These are phyloP conservation scores for Colletotrichum truncatum DNA, from an alignment of 2,329 filamentous ascomycete genomes.

Conservation along the genomic window DNA sequence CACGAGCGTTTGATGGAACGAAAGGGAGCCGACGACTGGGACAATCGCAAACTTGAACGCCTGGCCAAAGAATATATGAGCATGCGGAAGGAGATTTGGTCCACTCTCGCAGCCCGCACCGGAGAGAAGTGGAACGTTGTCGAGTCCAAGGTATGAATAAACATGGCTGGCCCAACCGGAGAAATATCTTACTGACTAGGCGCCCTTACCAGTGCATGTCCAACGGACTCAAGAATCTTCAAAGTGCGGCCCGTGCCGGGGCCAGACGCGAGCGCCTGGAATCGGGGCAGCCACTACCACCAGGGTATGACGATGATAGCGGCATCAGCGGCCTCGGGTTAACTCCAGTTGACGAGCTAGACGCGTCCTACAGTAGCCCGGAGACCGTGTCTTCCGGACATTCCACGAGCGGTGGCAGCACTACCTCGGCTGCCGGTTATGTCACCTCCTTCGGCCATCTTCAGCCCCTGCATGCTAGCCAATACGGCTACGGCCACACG, in stretches of 20 bases:
- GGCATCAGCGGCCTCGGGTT: conserved; percentile 71
- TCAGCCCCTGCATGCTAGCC: conserved; percentile 33
- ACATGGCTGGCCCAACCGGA: not conserved
- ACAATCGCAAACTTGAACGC: conserved; percentile 76
- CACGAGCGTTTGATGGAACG: conserved; percentile 87
- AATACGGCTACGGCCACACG: conserved; percentile 38
- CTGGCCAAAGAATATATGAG: conserved; percentile 83
- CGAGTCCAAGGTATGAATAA: conserved; percentile 64
- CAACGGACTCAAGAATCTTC: conserved; percentile 83
- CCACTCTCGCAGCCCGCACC: conserved; percentile 72
- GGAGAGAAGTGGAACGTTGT: conserved; percentile 86
- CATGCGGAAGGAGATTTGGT: conserved; percentile 85
- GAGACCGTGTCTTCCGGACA: conserved; percentile 57
- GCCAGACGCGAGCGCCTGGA: conserved; percentile 71
- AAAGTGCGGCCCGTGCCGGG: conserved; percentile 72
- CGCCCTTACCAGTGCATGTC: conserved; percentile 74
- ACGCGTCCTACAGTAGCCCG: conserved; percentile 65
- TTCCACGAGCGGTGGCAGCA: conserved; percentile 48
- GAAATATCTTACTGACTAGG: conserved; percentile 21
- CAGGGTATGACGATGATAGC: conserved; percentile 74
- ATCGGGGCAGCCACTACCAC: conserved; percentile 49
- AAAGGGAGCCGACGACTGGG: conserved; percentile 80
- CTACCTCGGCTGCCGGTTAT: conserved; percentile 40
- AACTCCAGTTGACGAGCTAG: conserved; percentile 67
- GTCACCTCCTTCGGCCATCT: conserved; percentile 39